These are phyloP conservation scores for Penicillium coffeae DNA, from an alignment of 495 filamentous ascomycete species.

Conservation along the genomic window DNA sequence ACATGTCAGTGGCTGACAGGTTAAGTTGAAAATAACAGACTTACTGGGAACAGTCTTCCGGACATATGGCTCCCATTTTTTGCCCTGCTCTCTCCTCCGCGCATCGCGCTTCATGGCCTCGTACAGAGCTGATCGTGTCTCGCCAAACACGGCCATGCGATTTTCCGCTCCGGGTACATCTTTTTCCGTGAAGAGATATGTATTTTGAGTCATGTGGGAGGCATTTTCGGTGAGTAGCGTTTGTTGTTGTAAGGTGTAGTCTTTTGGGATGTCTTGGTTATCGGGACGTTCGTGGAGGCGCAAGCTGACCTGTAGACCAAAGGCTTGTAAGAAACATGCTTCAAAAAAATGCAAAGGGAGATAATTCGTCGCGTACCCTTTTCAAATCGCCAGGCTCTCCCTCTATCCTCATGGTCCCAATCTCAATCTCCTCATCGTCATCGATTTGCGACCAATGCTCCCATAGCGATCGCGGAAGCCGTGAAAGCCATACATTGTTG, in stretches of 20 bases:
- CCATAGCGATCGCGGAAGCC: conserved; percentile 76
- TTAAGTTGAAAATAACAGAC: conserved; percentile 1
- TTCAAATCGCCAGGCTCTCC: conserved; percentile 48
- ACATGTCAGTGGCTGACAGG: conserved; percentile 16
- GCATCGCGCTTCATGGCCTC: conserved; percentile 46
- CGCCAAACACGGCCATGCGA: conserved; percentile 41
- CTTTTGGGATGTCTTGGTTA: conserved; percentile 69
- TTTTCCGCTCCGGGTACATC: conserved; percentile 35
- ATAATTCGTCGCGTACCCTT: conserved; percentile 34
- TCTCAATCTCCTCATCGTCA: conserved; percentile 60
- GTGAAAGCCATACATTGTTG: conserved; percentile 64
- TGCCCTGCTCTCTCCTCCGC: conserved; percentile 50
- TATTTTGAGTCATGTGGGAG: conserved; percentile 58
- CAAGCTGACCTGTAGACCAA: conserved; percentile 42
- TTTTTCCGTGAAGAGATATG: conserved; percentile 54
- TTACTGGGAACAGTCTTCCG: conserved; percentile 81
- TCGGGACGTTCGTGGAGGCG: conserved; percentile 51
- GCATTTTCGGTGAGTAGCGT: conserved; percentile 41
- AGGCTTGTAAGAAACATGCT: not conserved
- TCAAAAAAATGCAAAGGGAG: not conserved
- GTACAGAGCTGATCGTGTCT: conserved; percentile 43
- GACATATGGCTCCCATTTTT: conserved; percentile 63
- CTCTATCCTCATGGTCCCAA: conserved; percentile 73
- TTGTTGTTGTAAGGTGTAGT: conserved; percentile 73
- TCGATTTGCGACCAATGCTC: conserved; percentile 57